Conservation (phyloP, 2,329 filamentous ascomycete genomes). For the Pseudopyricularia cyperi region DNA sequence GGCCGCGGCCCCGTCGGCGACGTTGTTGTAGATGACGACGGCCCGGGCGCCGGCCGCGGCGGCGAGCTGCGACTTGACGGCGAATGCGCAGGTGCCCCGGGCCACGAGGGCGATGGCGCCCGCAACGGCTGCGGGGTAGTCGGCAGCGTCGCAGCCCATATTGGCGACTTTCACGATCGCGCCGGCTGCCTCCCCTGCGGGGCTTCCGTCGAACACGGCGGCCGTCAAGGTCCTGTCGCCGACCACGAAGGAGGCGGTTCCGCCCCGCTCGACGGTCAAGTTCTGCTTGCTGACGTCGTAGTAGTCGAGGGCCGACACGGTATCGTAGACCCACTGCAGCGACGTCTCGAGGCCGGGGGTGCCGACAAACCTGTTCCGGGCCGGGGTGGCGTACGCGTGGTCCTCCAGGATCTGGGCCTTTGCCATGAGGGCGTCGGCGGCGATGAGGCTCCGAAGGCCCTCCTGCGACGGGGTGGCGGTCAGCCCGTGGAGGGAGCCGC, state of each 20-base stretch:
- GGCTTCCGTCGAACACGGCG: conserved; percentile 31
- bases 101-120: conserved; percentile 59
- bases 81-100: conserved; percentile 60
- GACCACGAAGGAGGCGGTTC: conserved; percentile 16
- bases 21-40: conserved; percentile 63
- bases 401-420: conserved; percentile 30
- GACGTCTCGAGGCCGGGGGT: conserved; percentile 31
- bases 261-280: conserved; percentile 24
- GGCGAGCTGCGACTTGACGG: conserved; percentile 54
- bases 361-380: conserved; percentile 29
- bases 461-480: neutral
- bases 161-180: conserved; percentile 33
- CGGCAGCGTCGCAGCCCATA: conserved; percentile 37
- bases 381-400: conserved; percentile 25
- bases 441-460: conserved; percentile 16
- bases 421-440: conserved; percentile 24
- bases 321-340: conserved; percentile 28
- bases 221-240: conserved; percentile 14
- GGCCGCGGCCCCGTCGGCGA: conserved; percentile 42
- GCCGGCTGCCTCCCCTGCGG: conserved; percentile 26
- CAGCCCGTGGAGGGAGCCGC: neutral
- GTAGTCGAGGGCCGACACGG: conserved; percentile 22
- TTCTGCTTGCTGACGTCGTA: conserved; percentile 31
- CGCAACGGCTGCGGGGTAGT: conserved; percentile 46
- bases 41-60: conserved; percentile 57